Evolutionary conservation across 2,329 filamentous ascomycete genomes (phyloP).

Genomic region (Aureobasidium sp.): DNA sequence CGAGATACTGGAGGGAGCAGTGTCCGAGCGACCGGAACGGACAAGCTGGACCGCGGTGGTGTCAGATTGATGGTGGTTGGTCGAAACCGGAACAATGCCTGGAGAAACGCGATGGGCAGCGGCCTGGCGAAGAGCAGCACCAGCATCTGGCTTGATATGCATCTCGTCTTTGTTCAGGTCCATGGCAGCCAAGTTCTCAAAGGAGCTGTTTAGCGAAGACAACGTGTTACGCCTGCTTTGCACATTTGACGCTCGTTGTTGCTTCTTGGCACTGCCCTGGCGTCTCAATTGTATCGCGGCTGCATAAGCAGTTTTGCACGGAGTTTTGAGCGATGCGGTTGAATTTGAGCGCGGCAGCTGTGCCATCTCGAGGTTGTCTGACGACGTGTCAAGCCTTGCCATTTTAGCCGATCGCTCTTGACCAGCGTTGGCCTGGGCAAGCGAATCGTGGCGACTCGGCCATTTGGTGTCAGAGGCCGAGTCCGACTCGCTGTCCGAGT

Average conservation of each 20-base stretch:
- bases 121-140: constrained; percentile 35
- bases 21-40: neutral
- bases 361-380: constrained; percentile 30
- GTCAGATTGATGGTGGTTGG: constrained; percentile 19
- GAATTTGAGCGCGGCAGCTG: constrained; percentile 28
- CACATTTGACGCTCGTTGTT: constrained; percentile 8
- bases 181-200: constrained; percentile 18
- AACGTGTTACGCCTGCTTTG: constrained; percentile 19
- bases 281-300: constrained; percentile 29
- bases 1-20: neutral
- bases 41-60: neutral
- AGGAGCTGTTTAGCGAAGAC: constrained; percentile 18
- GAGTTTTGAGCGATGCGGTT: constrained; percentile 26
- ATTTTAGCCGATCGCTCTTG: constrained; percentile 26
- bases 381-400: constrained; percentile 28
- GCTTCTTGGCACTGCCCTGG: constrained; percentile 25
- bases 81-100: constrained; percentile 19
- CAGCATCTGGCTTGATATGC: constrained; percentile 26
- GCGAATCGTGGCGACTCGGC: constrained; percentile 26
- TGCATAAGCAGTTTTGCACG: constrained; percentile 30
- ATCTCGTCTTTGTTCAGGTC: constrained; percentile 16
- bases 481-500: constrained; percentile 33
- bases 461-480: constrained; percentile 22
- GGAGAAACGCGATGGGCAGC: constrained; percentile 32
- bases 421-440: constrained; percentile 23